A percentile compares a stretch with the other conserved stretches of the same genome.
These are phyloP conservation scores for Ilyonectria robusta DNA, from an alignment of 2,329 filamentous ascomycete genomes.

Conservation along the genomic window DNA sequence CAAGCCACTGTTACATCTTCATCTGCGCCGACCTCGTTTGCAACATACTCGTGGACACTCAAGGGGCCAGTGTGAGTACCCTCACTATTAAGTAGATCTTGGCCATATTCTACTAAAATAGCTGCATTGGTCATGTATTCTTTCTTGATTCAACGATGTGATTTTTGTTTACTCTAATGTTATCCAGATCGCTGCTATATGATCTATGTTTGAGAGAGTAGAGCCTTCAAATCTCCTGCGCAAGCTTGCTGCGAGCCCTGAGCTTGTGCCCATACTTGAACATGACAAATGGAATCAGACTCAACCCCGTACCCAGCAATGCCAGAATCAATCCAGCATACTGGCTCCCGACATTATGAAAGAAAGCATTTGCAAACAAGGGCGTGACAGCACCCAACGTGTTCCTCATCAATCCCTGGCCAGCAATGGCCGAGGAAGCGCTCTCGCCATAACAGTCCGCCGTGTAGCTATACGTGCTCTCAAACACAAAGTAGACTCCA, in stretches of 20 bases:
- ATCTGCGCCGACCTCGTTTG: too few relatives aligned
- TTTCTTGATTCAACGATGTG: background rate
- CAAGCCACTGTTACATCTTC: too few relatives aligned
- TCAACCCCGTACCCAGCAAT: conserved; percentile 36
- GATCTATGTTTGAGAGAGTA: background rate
- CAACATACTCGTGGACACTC: too few relatives aligned
- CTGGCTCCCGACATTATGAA: conserved; percentile 41
- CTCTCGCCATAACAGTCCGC: conserved; percentile 42
- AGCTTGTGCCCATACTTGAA: conserved; percentile 40
- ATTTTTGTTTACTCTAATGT: background rate
- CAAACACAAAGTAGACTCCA: conserved; percentile 42
- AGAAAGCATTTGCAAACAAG: conserved; percentile 41
- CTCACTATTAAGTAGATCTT: too few relatives aligned
- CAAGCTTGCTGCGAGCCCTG: conserved; percentile 41
- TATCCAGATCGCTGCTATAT: background rate
- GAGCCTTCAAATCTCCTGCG: conserved; percentile 35
- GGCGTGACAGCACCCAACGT: conserved; percentile 41
- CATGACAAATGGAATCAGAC: conserved; percentile 42
- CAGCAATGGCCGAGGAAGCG: conserved; percentile 40
- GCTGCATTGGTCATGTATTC: background rate
- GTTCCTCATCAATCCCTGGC: conserved; percentile 41
- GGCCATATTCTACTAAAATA: too few relatives aligned
- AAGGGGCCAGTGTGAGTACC: too few relatives aligned
- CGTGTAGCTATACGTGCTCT: conserved; percentile 42
- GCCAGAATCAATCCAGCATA: conserved; percentile 41